phyloP scores from a whole-genome alignment of 169 alveolate genomes.

The Plasmodium coatneyi region DNA sequence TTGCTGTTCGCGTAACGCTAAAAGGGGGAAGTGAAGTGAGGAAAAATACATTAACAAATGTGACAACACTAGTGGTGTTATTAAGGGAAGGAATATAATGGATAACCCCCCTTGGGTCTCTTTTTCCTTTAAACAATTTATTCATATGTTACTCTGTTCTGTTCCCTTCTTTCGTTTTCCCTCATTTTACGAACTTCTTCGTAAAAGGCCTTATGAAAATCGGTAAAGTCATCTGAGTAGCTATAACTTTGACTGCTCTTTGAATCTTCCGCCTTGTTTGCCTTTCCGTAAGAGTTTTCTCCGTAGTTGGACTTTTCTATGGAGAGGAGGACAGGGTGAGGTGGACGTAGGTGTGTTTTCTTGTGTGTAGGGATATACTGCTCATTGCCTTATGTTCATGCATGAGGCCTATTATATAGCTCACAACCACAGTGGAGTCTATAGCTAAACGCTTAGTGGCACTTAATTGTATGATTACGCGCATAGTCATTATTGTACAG shows the following conservation, averaged over 20 bases:
- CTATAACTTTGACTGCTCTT: constrained; percentile 6
- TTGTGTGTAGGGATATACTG: neutral
- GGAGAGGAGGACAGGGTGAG: neutral
- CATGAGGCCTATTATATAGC: neutral
- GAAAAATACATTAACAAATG: neutral
- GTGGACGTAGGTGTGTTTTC: neutral
- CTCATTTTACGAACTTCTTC: constrained; percentile 74
- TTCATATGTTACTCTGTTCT: constrained; percentile 24
- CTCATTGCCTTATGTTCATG: neutral
- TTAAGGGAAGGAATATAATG: neutral
- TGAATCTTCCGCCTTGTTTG: constrained; percentile 18
- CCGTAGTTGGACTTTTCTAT: constrained; percentile 20
- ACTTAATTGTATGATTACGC: constrained; percentile 61
- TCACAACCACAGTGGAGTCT: neutral
- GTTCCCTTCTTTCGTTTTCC: constrained; percentile 49
- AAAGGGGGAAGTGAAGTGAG: neutral
- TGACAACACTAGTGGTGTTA: neutral
- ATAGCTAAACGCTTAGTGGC: neutral
- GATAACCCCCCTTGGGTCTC: neutral
- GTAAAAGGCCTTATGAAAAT: constrained; percentile 68
- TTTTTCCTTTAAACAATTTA: neutral
- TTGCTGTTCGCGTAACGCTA: constrained; percentile 62
- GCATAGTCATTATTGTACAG: constrained; percentile 84
- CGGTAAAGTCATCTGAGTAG: constrained; percentile 40
- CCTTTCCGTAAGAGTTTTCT: constrained; percentile 22